Conservation (phyloP, 169 alveolate genomes). For the Cryptosporidium tyzzeri region DNA sequence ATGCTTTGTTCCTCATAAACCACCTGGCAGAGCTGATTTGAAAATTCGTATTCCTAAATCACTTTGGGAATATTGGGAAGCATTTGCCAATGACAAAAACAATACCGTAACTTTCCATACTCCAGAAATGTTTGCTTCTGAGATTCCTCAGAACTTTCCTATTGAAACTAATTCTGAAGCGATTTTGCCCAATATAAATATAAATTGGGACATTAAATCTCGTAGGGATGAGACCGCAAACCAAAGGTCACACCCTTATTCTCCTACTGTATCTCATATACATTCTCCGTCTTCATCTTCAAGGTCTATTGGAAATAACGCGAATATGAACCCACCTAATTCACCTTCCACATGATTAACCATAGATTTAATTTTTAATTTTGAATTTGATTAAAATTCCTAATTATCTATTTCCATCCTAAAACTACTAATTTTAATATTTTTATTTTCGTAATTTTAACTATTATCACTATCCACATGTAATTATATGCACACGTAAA, state of each 20-base stretch:
- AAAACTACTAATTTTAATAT: not conserved
- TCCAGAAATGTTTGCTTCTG: slow-evolving; percentile 77
- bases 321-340: not conserved
- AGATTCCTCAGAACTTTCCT: slow-evolving; percentile 65
- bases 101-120: slow-evolving; percentile 26
- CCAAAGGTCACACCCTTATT: slow-evolving; percentile 58
- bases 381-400: not conserved
- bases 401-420: not conserved
- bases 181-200: not conserved
- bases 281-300: slow-evolving; percentile 42
- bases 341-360: slow-evolving; percentile 27
- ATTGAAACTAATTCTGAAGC: not conserved
- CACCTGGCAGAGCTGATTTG: slow-evolving; percentile 78
- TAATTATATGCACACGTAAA: not conserved
- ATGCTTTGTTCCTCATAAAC: slow-evolving; percentile 80
- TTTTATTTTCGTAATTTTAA: not conserved
- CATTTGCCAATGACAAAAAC: slow-evolving; percentile 77
- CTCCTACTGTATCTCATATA: slow-evolving; percentile 14
- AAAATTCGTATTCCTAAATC: slow-evolving; percentile 81
- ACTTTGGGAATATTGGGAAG: slow-evolving; percentile 84
- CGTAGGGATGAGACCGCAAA: slow-evolving; percentile 7
- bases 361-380: slow-evolving; percentile 56
- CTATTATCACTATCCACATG: not conserved
- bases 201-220: slow-evolving; percentile 1
- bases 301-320: slow-evolving; percentile 11